Base-by-base conservation (phyloP, 2,329 filamentous ascomycete genomes). In the Aureobasidium lini region DNA sequence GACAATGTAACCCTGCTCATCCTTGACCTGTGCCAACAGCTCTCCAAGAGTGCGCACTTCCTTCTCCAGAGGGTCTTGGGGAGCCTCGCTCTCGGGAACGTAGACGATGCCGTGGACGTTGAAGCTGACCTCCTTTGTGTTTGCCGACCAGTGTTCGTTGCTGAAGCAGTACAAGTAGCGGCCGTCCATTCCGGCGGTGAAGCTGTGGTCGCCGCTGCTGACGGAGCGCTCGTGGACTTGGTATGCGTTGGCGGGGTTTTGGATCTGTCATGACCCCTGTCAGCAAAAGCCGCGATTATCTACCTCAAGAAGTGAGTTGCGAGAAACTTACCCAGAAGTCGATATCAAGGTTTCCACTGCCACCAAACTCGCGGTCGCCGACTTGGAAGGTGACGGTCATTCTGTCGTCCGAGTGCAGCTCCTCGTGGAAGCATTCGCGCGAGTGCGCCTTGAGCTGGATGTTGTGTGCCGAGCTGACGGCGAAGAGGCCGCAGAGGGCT, bases 101-200 rank as follows among this genome's bases (percentile, higher is more conserved):
- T 97, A 99, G 71, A 99, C 93, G 65, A 99, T 90, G 67, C 94
- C 94, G 77, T 99, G 94, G 56, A 99, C 94, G 75, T 99, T 99
- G 84, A 99, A 99, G 60, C 90, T 95, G 57, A 99, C 93, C 75
- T 99, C 94, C 78, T 99, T 99, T 72, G 85, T 95, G 75, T 90
- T 90, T 61, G 92, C 91, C 61, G 90, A 89, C 91, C 93, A 99
- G 75, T 94, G 88, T 80, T 97, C 93, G 77, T 99, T 99, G 77
- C 94, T 95, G 79, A 99, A 99, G 84, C 94, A 99, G 84, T 99
- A 99, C 60, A 84, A 80, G 79, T 89, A 96, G 77, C 89, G 91
- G 65, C 94, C 94, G 74, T 99, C 92, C 71, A 85, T 77, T 67
- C 82, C 79, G 54, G 94, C 92, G 40, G 85, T 88, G 77, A 99